phyloP scores from a whole-genome alignment of 257 asterid species.

The Striga asiatica region DNA sequence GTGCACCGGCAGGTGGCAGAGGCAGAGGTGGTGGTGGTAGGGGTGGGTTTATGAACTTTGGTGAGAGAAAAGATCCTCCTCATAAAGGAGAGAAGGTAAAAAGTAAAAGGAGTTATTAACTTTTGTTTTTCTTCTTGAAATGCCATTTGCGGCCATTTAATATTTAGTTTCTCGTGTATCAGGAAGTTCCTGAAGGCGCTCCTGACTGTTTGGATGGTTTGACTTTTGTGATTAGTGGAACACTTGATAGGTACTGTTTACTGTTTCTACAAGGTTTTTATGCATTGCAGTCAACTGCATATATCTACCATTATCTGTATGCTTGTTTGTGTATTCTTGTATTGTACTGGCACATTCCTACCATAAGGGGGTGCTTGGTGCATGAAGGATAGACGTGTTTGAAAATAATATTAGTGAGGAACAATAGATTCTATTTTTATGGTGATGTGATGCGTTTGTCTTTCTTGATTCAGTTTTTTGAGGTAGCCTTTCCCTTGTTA shows the following conservation, averaged over 20 bases:
- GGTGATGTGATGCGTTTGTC: background rate
- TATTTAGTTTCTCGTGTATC: slow-evolving; percentile 20
- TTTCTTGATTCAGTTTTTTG: slow-evolving; percentile 10
- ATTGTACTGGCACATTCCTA: background rate
- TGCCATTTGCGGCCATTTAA: slow-evolving; percentile 12
- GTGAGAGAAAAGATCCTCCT: slow-evolving; percentile 99
- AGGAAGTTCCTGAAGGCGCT: slow-evolving; percentile 99
- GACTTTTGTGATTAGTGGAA: slow-evolving; percentile 97
- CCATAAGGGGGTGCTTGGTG: too few species aligned
- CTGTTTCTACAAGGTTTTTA: slow-evolving; percentile 1
- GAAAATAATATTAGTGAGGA: too few species aligned
- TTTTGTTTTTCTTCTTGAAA: slow-evolving; percentile 12
- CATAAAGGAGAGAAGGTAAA: slow-evolving; percentile 97
- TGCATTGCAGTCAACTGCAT: background rate
- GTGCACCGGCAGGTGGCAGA: slow-evolving; percentile 67
- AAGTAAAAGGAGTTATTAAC: slow-evolving; percentile 6
- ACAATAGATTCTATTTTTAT: background rate
- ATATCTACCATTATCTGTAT: background rate
- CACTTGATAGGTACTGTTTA: slow-evolving; percentile 86
- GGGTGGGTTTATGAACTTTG: slow-evolving; percentile 92
- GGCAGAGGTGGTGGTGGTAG: slow-evolving; percentile 98
- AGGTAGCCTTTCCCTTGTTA: slow-evolving; percentile 7
- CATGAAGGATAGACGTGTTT: too few species aligned
- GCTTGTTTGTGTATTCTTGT: slow-evolving; percentile 3
- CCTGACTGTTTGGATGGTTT: slow-evolving; percentile 74